These are phyloP conservation scores for Simplicillium sp. DNA, from an alignment of 2,329 filamentous ascomycete genomes.

Conservation along the genomic window DNA sequence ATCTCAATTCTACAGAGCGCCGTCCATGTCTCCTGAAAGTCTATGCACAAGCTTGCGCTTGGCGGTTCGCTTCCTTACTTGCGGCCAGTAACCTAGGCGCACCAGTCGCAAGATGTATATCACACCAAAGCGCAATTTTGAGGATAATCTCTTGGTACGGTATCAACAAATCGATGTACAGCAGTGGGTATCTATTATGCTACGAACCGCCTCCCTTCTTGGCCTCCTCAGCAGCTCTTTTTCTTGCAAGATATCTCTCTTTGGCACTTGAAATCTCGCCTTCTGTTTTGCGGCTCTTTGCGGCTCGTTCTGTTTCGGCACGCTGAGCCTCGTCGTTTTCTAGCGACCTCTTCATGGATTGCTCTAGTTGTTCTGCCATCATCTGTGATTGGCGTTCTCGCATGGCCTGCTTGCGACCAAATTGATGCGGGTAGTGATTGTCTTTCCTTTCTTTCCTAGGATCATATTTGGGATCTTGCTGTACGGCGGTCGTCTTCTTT, in stretches of 20 bases:
- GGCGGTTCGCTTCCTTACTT: no score
- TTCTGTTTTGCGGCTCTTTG: conserved; percentile 72
- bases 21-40: no score
- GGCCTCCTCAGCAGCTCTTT: conserved; percentile 62
- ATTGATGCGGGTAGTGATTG: conserved; percentile 26
- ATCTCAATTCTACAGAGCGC: background rate
- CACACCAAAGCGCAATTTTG: no score
- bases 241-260: conserved; percentile 71
- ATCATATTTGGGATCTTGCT: conserved; percentile 13
- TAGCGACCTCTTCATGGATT: conserved; percentile 60
- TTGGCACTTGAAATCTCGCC: conserved; percentile 67
- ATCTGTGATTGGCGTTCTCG: conserved; percentile 69
- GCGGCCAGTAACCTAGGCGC: no score
- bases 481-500: conserved; percentile 44
- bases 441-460: conserved; percentile 21
- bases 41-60: no score
- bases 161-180: no score
- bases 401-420: conserved; percentile 53
- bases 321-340: conserved; percentile 61
- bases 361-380: conserved; percentile 69
- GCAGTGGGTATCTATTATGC: conserved; percentile 9
- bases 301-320: conserved; percentile 49
- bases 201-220: conserved; percentile 38
- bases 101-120: no score
- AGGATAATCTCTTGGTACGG: no score